These are phyloP conservation scores for Canavalia gladiata DNA, from an alignment of 306 rosid species.

Conservation along the genomic window DNA sequence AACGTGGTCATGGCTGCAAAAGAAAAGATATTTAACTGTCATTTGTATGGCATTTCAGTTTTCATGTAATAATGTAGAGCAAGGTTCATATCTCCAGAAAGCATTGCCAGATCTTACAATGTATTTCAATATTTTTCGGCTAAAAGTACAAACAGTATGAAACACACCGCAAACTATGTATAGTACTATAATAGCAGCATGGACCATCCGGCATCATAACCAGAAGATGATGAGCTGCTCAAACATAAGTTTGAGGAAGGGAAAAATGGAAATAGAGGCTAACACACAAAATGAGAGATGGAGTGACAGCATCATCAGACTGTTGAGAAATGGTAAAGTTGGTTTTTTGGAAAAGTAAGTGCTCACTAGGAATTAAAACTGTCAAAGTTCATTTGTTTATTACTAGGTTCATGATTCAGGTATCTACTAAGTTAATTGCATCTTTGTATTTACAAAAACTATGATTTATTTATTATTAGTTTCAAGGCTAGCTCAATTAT, in stretches of 20 bases:
- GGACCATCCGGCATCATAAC: background rate
- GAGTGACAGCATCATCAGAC: background rate
- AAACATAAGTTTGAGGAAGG: background rate
- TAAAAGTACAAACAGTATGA: slow-evolving; percentile 12
- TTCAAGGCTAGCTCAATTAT: too few species aligned
- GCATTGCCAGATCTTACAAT: slow-evolving; percentile 19
- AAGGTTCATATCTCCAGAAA: slow-evolving; percentile 34
- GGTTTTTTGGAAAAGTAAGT: too few species aligned
- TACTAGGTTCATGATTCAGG: background rate
- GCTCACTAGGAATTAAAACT: background rate
- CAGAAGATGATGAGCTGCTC: background rate
- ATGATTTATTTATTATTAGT: too few species aligned
- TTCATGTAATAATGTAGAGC: slow-evolving; percentile 25
- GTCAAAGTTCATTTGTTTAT: background rate
- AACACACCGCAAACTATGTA: background rate
- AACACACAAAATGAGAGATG: slow-evolving; percentile 8
- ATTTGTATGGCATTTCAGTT: slow-evolving; percentile 20
- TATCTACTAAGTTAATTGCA: too few species aligned
- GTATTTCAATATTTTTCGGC: slow-evolving; percentile 5
- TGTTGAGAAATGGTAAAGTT: background rate
- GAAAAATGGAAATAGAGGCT: background rate
- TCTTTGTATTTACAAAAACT: too few species aligned
- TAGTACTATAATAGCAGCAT: slow-evolving; percentile 1
- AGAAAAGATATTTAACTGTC: slow-evolving; percentile 46
- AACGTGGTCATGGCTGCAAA: slow-evolving; percentile 76